phyloP scores from a whole-genome alignment of 495 filamentous ascomycete genomes.

The Baudoinia panamericana region DNA sequence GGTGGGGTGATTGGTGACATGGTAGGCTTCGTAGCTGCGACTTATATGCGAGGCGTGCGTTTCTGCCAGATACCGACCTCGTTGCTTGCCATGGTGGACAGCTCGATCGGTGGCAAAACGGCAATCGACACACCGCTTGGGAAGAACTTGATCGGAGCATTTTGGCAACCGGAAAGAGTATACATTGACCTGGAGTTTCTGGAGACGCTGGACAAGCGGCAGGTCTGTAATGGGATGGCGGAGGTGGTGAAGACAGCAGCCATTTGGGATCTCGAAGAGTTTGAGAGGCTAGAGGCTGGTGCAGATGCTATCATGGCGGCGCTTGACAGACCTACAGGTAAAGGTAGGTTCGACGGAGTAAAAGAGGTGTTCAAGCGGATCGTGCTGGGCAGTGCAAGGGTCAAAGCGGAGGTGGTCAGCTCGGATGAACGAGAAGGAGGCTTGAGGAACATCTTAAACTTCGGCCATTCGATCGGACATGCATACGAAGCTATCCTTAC shows the following conservation, averaged over 20 bases:
- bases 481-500: constrained; percentile 92
- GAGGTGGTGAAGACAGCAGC: constrained; percentile 81
- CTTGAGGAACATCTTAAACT: constrained; percentile 87
- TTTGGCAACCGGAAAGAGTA: constrained; percentile 88
- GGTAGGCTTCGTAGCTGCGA: constrained; percentile 92
- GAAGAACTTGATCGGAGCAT: constrained; percentile 91
- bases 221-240: constrained; percentile 98
- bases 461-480: constrained; percentile 96
- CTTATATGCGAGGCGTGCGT: constrained; percentile 93
- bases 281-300: constrained; percentile 69
- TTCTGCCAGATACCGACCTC: constrained; percentile 96
- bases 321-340: constrained; percentile 36
- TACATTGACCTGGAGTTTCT: constrained; percentile 92
- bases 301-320: constrained; percentile 61
- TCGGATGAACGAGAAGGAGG: constrained; percentile 90
- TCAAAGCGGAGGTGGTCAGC: constrained; percentile 89
- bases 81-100: constrained; percentile 93
- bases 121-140: constrained; percentile 94
- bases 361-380: constrained; percentile 55
- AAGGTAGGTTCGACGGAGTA: constrained; percentile 35
- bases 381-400: constrained; percentile 73
- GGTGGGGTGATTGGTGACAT: constrained; percentile 96
- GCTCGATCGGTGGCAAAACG: constrained; percentile 95
- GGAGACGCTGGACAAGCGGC: constrained; percentile 76
- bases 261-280: constrained; percentile 85